These are phyloP conservation scores for Xylaria sp. DNA, from an alignment of 2,329 filamentous ascomycete species.

Conservation along the genomic window DNA sequence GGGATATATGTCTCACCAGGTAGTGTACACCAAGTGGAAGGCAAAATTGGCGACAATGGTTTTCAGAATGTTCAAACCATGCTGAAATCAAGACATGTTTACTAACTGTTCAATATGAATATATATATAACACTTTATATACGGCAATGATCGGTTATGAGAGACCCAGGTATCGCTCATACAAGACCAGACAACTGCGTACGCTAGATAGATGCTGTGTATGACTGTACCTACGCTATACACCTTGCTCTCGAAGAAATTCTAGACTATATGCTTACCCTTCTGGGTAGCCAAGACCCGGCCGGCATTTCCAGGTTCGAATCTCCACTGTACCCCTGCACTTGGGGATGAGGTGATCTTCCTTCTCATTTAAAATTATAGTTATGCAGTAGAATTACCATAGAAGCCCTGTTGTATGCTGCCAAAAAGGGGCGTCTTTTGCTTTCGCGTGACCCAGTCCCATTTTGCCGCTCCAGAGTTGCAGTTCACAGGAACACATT, in stretches of 20 bases:
- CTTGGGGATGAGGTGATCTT: slow-evolving; percentile 2
- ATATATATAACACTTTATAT: background rate
- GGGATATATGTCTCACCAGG: slow-evolving; percentile 14
- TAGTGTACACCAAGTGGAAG: slow-evolving; percentile 1
- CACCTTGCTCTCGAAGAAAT: background rate
- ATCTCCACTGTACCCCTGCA: background rate
- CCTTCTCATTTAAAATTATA: slow-evolving; percentile 10
- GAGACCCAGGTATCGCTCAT: too few relatives aligned
- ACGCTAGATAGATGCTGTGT: background rate
- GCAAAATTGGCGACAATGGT: slow-evolving; percentile 7
- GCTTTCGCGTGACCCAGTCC: too few relatives aligned
- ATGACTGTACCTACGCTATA: background rate
- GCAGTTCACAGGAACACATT: background rate
- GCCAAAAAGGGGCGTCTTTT: slow-evolving; percentile 3
- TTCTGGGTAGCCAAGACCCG: background rate
- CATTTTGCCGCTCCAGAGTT: background rate
- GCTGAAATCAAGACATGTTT: background rate
- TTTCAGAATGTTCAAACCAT: background rate
- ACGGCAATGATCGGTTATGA: background rate
- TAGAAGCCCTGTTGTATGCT: background rate
- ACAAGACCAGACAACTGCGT: too few relatives aligned
- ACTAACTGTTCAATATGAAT: background rate
- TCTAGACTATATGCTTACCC: background rate
- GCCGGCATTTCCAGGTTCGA: slow-evolving; percentile 10
- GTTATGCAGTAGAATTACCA: background rate